Evolutionary conservation across 306 rosid species (phyloP).

Genomic region (Acmispon strigosus): DNA sequence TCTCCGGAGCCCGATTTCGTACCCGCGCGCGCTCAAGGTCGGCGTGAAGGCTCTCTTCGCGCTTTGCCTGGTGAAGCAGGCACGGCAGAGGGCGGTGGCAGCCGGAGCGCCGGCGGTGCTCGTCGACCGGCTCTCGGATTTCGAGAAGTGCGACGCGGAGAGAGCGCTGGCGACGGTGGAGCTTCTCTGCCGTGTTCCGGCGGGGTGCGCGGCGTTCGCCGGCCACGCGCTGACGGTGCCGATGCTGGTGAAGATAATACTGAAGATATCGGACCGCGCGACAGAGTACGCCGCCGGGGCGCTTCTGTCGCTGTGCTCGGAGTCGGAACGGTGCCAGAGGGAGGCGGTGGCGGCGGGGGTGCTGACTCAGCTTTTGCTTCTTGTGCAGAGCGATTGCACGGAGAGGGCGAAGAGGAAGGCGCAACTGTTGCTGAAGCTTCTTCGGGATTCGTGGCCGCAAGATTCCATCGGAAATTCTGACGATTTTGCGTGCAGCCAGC

Average conservation of each 20-base stretch:
- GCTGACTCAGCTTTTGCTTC: slow-evolving; percentile 63
- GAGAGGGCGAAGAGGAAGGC: slow-evolving; percentile 93
- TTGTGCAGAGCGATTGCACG: slow-evolving; percentile 92
- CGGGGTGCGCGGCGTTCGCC: slow-evolving; percentile 49
- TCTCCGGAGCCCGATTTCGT: slow-evolving; percentile 38
- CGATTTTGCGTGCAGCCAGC: slow-evolving; percentile 72
- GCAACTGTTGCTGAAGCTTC: slow-evolving; percentile 80
- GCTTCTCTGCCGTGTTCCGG: slow-evolving; percentile 58
- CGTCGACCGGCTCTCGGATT: slow-evolving; percentile 59
- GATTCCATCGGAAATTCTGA: slow-evolving; percentile 75
- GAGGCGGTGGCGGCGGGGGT: slow-evolving; percentile 87
- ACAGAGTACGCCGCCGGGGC: slow-evolving; percentile 95
- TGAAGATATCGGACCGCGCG: slow-evolving; percentile 77
- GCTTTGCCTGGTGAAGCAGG: slow-evolving; percentile 65
- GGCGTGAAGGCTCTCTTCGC: slow-evolving; percentile 80
- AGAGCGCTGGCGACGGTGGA: slow-evolving; percentile 81
- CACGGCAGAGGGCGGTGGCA: slow-evolving; percentile 57
- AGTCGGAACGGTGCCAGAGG: slow-evolving; percentile 45
- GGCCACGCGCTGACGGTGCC: slow-evolving; percentile 80
- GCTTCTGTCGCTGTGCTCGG: slow-evolving; percentile 68
- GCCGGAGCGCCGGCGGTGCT: slow-evolving; percentile 73
- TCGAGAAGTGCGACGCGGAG: slow-evolving; percentile 83
- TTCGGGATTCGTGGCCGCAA: slow-evolving; percentile 97
- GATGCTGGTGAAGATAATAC: slow-evolving; percentile 70
- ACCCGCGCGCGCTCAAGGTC: slow-evolving; percentile 59